Percentiles rank a stretch among this genome's conserved stretches.
Evolutionary conservation across 2,329 filamentous ascomycete species (phyloP).

Genomic region (Neopestalotiopsis rosae): DNA sequence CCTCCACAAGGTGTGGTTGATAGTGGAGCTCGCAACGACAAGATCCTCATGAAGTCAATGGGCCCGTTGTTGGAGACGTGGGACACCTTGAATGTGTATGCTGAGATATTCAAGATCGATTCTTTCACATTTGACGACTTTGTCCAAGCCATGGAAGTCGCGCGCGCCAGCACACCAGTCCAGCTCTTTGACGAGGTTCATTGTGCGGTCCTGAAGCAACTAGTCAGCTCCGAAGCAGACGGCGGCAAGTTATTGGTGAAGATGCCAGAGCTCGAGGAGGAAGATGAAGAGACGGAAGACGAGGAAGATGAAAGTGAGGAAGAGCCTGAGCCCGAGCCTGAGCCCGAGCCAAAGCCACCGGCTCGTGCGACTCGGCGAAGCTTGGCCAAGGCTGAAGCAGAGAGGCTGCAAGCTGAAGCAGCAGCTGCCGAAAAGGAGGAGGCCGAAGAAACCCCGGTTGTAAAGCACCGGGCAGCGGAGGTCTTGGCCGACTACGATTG

Average conservation of each 20-base stretch:
- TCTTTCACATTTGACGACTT: slow-evolving; percentile 99
- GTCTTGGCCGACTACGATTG: slow-evolving; percentile 78
- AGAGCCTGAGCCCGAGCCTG: slow-evolving; percentile 69
- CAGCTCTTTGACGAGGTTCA: slow-evolving; percentile 90
- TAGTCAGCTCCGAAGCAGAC: slow-evolving; percentile 77
- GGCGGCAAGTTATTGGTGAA: slow-evolving; percentile 81
- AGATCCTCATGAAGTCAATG: slow-evolving; percentile 83
- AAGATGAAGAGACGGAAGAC: slow-evolving; percentile 69
- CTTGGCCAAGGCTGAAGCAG: slow-evolving; percentile 79
- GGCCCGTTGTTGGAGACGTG: slow-evolving; percentile 87
- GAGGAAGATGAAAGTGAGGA: slow-evolving; percentile 62
- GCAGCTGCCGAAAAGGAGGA: slow-evolving; percentile 57
- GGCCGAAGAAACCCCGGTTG: slow-evolving; percentile 46
- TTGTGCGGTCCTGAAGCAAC: slow-evolving; percentile 85
- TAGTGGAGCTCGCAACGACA: slow-evolving; percentile 54
- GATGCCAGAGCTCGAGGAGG: slow-evolving; percentile 75
- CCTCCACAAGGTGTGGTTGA: slow-evolving; percentile 57
- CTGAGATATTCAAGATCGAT: slow-evolving; percentile 90
- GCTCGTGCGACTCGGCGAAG: slow-evolving; percentile 84
- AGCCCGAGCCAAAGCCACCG: slow-evolving; percentile 67
- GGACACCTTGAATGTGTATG: slow-evolving; percentile 98
- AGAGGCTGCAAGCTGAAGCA: slow-evolving; percentile 66
- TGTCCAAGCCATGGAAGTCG: slow-evolving; percentile 82
- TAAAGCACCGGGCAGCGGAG: slow-evolving; percentile 74
- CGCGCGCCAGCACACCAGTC: slow-evolving; percentile 75